phyloP scores from a whole-genome alignment of 2,329 filamentous ascomycete genomes.

The Aspergillus fischeri region DNA sequence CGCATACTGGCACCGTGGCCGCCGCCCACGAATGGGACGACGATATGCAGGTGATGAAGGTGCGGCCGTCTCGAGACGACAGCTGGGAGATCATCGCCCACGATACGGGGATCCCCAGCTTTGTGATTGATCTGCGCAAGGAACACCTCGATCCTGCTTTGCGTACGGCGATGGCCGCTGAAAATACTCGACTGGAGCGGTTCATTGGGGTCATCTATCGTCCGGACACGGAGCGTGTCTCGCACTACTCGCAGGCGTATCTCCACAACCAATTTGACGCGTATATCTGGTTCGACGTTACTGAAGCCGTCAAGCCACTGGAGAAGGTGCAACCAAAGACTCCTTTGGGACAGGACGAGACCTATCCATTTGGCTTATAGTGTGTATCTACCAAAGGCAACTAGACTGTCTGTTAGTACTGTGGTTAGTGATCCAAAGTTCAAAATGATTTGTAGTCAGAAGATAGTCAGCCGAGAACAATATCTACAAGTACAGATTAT shows the following conservation, averaged over 20 bases:
- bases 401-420: background rate
- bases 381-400: background rate
- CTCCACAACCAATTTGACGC: constrained; percentile 49
- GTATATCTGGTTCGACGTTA: constrained; percentile 49
- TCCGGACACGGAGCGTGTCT: constrained; percentile 46
- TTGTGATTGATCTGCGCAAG: constrained; percentile 46
- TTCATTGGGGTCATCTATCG: constrained; percentile 54
- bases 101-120: constrained; percentile 42
- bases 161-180: constrained; percentile 33
- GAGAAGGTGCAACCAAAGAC: constrained; percentile 45
- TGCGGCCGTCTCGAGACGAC: constrained; percentile 43
- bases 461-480: background rate
- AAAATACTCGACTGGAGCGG: constrained; percentile 40
- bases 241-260: constrained; percentile 47
- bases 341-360: constrained; percentile 43
- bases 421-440: background rate
- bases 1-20: constrained; percentile 50
- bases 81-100: constrained; percentile 51
- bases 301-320: constrained; percentile 43
- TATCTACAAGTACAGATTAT: background rate
- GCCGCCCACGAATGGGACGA: constrained; percentile 50
- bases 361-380: constrained; percentile 51
- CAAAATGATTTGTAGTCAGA: background rate
- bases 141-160: constrained; percentile 33
- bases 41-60: constrained; percentile 49